Percentiles rank a stretch among this genome's conserved stretches.
These are phyloP conservation scores for Pyricularia pennisetigena DNA, from an alignment of 2,329 filamentous ascomycete genomes.

Conservation along the genomic window DNA sequence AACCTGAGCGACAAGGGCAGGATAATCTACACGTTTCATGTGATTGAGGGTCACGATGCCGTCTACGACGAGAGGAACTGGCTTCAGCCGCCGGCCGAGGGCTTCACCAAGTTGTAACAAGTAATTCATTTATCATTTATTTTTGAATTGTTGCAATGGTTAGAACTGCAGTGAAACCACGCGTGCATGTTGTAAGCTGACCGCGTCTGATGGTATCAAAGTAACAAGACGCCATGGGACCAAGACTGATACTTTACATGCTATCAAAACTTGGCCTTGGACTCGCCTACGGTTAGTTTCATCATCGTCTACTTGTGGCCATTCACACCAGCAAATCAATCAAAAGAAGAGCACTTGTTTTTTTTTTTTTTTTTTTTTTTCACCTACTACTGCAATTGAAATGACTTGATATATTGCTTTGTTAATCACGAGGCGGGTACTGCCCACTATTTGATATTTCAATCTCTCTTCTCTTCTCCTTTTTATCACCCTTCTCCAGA, in stretches of 20 bases:
- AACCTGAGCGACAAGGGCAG: constrained; percentile 79
- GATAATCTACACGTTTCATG: constrained; percentile 96
- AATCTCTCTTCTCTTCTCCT: not conserved
- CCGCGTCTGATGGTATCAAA: not conserved
- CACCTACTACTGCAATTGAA: not conserved
- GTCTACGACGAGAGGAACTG: constrained; percentile 84
- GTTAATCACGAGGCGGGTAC: not conserved
- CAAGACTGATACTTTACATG: not conserved
- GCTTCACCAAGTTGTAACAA: constrained; percentile 62
- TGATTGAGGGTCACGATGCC: constrained; percentile 65
- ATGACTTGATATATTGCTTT: not conserved
- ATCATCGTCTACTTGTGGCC: too few relatives aligned
- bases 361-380: too few relatives aligned
- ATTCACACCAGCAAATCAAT: too few relatives aligned
- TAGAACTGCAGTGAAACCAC: too few relatives aligned
- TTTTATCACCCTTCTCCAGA: not conserved
- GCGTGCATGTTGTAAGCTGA: not conserved
- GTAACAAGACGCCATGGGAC: not conserved
- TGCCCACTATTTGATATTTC: not conserved
- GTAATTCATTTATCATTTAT: constrained; percentile 11
- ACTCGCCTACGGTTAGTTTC: not conserved
- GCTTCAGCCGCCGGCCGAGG: constrained; percentile 74
- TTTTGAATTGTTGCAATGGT: not conserved
- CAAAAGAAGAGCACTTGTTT: too few relatives aligned
- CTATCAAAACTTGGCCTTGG: not conserved